These are phyloP conservation scores for Mycena latifolia DNA, from an alignment of 768 basidiomycete species.

Conservation along the genomic window DNA sequence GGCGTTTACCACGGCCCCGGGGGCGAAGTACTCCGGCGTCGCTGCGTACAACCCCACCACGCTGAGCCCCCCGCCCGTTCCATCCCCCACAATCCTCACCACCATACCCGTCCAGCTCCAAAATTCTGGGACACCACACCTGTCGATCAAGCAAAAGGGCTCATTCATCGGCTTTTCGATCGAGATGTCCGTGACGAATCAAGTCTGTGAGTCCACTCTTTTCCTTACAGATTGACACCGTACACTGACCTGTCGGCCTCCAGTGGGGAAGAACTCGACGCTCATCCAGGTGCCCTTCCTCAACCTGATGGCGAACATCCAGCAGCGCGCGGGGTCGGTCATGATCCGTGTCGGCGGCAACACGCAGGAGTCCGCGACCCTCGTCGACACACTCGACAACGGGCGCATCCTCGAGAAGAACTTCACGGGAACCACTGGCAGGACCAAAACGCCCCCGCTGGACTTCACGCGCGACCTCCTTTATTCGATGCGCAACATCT, in stretches of 20 bases:
- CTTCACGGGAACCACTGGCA: slow-evolving; percentile 11
- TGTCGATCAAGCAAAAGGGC: slow-evolving; percentile 54
- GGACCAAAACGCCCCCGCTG: slow-evolving; percentile 64
- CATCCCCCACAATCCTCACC: slow-evolving; percentile 56
- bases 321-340: slow-evolving; percentile 70
- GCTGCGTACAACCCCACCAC: slow-evolving; percentile 67
- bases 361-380: too few relatives aligned
- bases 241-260: neutral
- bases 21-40: slow-evolving; percentile 48
- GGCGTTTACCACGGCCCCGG: neutral
- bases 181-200: slow-evolving; percentile 72
- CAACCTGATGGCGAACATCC: slow-evolving; percentile 84
- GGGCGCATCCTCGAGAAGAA: too few relatives aligned
- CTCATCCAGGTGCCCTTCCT: slow-evolving; percentile 75
- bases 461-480: slow-evolving; percentile 64
- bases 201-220: slow-evolving; percentile 58
- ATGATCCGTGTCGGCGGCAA: slow-evolving; percentile 83
- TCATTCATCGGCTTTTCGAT: slow-evolving; percentile 70
- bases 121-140: slow-evolving; percentile 45
- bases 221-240: neutral
- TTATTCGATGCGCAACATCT: slow-evolving; percentile 62
- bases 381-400: too few relatives aligned
- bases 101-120: slow-evolving; percentile 60
- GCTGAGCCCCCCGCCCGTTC: slow-evolving; percentile 65
- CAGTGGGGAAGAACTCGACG: slow-evolving; percentile 12